Evolutionary conservation across 1,284 basidiomycete genomes (phyloP).

Genomic region (Malassezia pachydermatis): DNA sequence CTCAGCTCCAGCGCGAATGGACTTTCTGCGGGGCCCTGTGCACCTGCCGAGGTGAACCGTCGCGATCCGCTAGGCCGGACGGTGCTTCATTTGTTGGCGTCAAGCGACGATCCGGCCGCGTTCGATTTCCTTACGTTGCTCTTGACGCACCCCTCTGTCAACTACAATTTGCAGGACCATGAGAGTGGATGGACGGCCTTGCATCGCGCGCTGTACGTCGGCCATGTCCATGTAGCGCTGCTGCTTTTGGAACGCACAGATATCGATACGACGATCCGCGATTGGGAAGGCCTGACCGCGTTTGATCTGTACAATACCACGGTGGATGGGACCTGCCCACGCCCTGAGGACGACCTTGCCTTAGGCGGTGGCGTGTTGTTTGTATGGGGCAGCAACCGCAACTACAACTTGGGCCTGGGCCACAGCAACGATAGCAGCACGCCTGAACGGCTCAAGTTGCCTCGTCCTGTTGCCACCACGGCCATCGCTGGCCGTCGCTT

Average conservation of each 20-base stretch:
- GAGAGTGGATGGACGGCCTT: constrained; percentile 69
- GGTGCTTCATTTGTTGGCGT: constrained; percentile 69
- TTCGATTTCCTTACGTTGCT: constrained; percentile 71
- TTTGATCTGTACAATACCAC: constrained; percentile 78
- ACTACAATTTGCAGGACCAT: constrained; percentile 68
- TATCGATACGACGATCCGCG: constrained; percentile 66
- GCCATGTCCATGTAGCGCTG: constrained; percentile 68
- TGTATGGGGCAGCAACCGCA: constrained; percentile 80
- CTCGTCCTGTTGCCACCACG: not conserved
- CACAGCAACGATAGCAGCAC: constrained; percentile 67
- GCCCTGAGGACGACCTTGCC: constrained; percentile 3
- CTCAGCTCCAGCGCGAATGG: constrained; percentile 16
- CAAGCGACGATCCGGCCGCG: constrained; percentile 56
- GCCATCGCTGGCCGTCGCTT: constrained; percentile 29
- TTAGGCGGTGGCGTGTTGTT: constrained; percentile 56
- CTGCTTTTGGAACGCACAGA: constrained; percentile 66
- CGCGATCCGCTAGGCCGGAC: constrained; percentile 65
- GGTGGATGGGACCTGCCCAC: constrained; percentile 36
- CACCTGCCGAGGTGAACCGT: constrained; percentile 59
- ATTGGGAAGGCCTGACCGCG: constrained; percentile 79
- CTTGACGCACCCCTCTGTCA: constrained; percentile 65
- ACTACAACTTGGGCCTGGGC: constrained; percentile 61
- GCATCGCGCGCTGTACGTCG: constrained; percentile 78
- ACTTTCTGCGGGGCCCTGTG: constrained; percentile 24
- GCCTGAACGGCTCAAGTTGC: constrained; percentile 66